Base-by-base conservation (phyloP, 1,139 yeast species). In the Suhomyces maxii region DNA sequence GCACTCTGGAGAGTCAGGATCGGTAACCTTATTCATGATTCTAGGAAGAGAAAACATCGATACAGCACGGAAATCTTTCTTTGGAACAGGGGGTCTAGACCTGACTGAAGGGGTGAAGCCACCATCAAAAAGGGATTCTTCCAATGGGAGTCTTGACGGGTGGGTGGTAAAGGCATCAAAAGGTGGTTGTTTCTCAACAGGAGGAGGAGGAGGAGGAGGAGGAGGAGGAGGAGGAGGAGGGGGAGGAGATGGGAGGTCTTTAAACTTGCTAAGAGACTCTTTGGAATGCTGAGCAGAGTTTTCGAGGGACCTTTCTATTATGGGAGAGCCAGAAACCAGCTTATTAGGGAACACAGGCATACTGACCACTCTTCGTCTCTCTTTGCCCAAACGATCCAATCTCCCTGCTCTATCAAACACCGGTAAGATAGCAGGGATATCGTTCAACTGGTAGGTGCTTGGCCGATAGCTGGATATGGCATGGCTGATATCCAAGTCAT, bases 391-490 rank as follows among this genome's bases (percentile, higher is more conserved):
- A 31, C 61, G 52, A 41, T 54, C 55, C 36, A 67, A 48, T 36
- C 49, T 53, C 1, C 71, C 71, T n/a, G 55, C 57, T 26, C 50
- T 53, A 40, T 56, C 56, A 48, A 64, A 63, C 0, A 67, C 60
- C 2, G 76, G 76, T 11, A 69, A 46, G 1, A 44, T 50, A 5
- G 54, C 54, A 2, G 76, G 77, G 10, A 74, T 57, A 41, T 73
- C 77, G 6, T 57, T 57, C 10, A 58, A 33, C 6, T 60, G 48
- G 47, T 55, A 58, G 8, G 53, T 53, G 2, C 65, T 61, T 1
- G 76, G 75, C 35, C 56, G 56, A 48, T 61, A 69, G 6, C 67
- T 53, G 13, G 58, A 59, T 6, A 67, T 63, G 12, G 73, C 76
- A 42, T 63, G 61, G 8, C 61, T 45, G 41, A 68, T 53, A 47